Evolutionary conservation across 345 rosid species (phyloP), one percentile per base, ranked within the genome.

Genomic region (Rhodamnia argentea): DNA sequence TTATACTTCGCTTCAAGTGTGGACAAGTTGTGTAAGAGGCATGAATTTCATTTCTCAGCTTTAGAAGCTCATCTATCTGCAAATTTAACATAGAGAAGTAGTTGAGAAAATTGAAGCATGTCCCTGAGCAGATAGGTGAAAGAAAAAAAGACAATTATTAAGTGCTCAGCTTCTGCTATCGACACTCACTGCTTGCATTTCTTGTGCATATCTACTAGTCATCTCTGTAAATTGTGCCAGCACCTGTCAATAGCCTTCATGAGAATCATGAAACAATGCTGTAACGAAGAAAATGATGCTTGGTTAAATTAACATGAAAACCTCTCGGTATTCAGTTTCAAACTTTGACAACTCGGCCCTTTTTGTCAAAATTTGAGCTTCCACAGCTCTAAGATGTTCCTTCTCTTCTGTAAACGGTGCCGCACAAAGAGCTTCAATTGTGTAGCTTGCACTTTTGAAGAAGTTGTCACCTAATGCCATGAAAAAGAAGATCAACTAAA

Each of bases 381-480:
- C 99, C 53, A 98, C 94, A 54, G 93, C 93, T 93, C 96, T 94
- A 83, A 98, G 99, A 60, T 91, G 89, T 82, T 92, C 95, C 86
- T 96, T 98, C 87, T 94, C 99, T 92, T 95, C 93, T 0, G 64
- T 57, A 88, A 95, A 96, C 82, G 95, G 91, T 83, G 92, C 95
- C 85, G 97, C 96, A 87, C 95, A 96, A 85, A 96, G 90, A 85
- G 97, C 98, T 91, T 98, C 98, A 87, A 98, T 90, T 52, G 97
- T 94, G 91, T 98, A 98, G 92, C 92, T 92, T 86, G 93, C 98
- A 84, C 95, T 94, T 89, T 93, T 96, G 87, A 98, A 98, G 91
- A 98, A 98, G 83, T 96, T 98, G 90, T 96, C 99, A 87, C 99
- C 99, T 98, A 89, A 64, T 98, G 90, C 94, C 98, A 87, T 98